Evolutionary conservation across 2,329 filamentous ascomycete species (phyloP).

Genomic region (Pseudogymnoascus sp.): DNA sequence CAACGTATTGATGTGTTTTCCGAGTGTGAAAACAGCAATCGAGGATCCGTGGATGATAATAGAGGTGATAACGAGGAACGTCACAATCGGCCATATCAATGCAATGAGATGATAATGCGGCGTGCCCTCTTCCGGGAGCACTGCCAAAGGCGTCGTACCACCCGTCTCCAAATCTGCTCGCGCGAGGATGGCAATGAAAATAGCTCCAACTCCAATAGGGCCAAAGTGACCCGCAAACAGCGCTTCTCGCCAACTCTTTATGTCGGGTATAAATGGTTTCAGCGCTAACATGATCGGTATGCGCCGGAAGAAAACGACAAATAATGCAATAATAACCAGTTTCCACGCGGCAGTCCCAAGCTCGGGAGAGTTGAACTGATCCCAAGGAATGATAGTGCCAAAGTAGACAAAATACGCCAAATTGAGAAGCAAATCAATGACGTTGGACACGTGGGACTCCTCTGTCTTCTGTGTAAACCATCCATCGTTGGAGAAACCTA

Average conservation of each 20-base stretch:
- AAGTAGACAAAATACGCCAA: conserved; percentile 98
- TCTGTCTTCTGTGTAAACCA: conserved; percentile 99
- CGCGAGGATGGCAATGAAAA: conserved; percentile 89
- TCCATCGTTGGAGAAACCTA: conserved; percentile 98
- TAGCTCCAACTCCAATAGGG: conserved; percentile 91
- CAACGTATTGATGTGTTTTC: conserved; percentile 95
- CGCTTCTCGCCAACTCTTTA: conserved; percentile 97
- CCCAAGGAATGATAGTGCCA: conserved; percentile 94
- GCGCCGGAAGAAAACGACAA: conserved; percentile 91
- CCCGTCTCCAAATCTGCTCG: conserved; percentile 81
- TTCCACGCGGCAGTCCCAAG: conserved; percentile 80
- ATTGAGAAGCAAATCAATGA: conserved; percentile 95
- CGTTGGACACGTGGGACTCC: conserved; percentile 97
- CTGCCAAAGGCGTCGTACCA: conserved; percentile 60
- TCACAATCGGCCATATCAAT: conserved; percentile 90
- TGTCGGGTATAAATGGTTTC: conserved; percentile 89
- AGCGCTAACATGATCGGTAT: conserved; percentile 89
- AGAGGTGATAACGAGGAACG: conserved; percentile 87
- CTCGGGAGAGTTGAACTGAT: conserved; percentile 68
- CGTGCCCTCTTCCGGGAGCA: conserved; percentile 44
- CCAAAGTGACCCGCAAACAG: conserved; percentile 96
- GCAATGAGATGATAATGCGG: conserved; percentile 64
- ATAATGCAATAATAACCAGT: conserved; percentile 82
- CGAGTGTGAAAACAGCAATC: conserved; percentile 92
- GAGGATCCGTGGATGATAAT: conserved; percentile 98